These are phyloP conservation scores for Candida maesae DNA, from an alignment of 805 yeast genomes.

Conservation along the genomic window DNA sequence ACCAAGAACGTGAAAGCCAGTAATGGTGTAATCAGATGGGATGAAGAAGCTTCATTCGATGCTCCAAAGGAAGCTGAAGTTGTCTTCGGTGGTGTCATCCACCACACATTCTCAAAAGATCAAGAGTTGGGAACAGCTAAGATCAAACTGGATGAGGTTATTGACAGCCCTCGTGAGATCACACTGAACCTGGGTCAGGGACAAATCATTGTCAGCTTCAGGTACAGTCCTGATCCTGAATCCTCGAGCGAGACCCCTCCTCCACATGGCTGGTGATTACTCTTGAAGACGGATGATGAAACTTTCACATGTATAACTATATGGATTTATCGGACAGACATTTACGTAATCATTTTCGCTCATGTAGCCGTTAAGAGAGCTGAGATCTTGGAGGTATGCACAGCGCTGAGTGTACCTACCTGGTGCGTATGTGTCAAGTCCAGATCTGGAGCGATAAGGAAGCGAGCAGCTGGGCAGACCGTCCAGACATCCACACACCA, in stretches of 20 bases:
- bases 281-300: not conserved
- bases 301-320: not conserved
- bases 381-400: no score
- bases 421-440: not conserved
- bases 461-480: not conserved
- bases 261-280: conserved; percentile 19
- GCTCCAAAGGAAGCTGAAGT: conserved; percentile 60
- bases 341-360: no score
- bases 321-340: no score
- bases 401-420: no score
- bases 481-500: conserved; percentile 9
- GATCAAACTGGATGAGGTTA: conserved; percentile 46
- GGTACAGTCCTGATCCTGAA: conserved; percentile 28
- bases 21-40: conserved; percentile 47
- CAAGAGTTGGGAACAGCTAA: conserved; percentile 58
- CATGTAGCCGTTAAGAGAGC: no score
- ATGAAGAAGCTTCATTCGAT: conserved; percentile 64
- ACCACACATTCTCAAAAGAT: conserved; percentile 71
- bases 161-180: conserved; percentile 42
- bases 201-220: conserved; percentile 39
- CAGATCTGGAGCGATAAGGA: not conserved
- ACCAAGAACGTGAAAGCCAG: conserved; percentile 55
- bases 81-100: conserved; percentile 57
- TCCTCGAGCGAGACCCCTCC: conserved; percentile 17
- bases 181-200: conserved; percentile 38